Evolutionary conservation across 768 basidiomycete species (phyloP), one percentile per base, ranked within the genome.

Genomic region (Psilocybe cyanescens): DNA sequence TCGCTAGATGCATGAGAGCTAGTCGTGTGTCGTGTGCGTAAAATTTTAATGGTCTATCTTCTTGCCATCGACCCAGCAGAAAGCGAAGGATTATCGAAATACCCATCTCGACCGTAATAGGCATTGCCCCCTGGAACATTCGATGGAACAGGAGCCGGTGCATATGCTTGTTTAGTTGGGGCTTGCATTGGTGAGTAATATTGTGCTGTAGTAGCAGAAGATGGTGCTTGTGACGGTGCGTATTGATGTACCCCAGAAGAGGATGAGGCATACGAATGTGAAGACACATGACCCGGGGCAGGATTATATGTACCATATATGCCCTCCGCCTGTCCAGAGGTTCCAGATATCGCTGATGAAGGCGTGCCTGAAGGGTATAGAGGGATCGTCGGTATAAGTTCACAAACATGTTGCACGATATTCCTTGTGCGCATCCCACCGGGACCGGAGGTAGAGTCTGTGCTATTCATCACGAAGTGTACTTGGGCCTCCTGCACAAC

Each of bases 381-480:
- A 8, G 88, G 87, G 16, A 91, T 83, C 0, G 90, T 92, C 7
- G 90, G 90, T 14, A 92, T 86, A 19, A 94, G 83, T 73, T 92
- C 90, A 65, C 91, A 90, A 24, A 92, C 89, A 62, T 88, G 86
- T 64, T 92, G 91, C 4, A 85, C 85, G 16, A 89, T 77, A 24
- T 84, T 82, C 14, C 86, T 83, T 24, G 78, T 69, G 31, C 72
- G 70, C 55, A 71, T 68, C 0, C 75, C 76, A 19, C 73, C 72
- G 8, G 75, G 76, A 19, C 80, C 70, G 35, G 76, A 74, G 2
- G 75, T 71, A 0, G 86, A 78, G 30, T 81, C 82, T 1, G 77
- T 76, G 1, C 84, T 83, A 55, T 89, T 88, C 89, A 94, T 94
- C 29, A 95, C 93, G 6, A 88, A 92, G 64, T 97, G 95, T 14